Evolutionary conservation across 2,329 filamentous ascomycete genomes (phyloP).

Genomic region (Aureobasidium sp.): DNA sequence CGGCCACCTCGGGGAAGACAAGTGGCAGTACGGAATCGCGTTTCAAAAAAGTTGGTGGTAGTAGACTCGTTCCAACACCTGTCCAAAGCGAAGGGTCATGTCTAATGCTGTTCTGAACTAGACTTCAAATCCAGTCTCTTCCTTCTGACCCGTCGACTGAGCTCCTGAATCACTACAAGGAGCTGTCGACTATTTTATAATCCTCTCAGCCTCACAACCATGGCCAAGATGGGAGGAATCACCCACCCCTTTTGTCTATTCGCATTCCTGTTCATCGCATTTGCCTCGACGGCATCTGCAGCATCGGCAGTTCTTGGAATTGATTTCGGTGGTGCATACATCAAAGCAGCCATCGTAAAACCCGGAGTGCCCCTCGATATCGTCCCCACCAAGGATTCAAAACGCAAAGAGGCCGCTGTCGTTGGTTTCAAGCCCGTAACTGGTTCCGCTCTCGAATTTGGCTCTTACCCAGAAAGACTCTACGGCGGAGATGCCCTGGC

Average conservation of each 20-base stretch:
- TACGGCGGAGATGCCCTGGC: slow-evolving; percentile 91
- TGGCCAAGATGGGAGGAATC: slow-evolving; percentile 12
- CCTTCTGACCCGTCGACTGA: not conserved
- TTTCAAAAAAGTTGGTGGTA: slow-evolving; percentile 11
- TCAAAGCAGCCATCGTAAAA: slow-evolving; percentile 94
- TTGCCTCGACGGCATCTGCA: slow-evolving; percentile 51
- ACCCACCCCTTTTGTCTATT: slow-evolving; percentile 22
- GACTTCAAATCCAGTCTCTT: not conserved
- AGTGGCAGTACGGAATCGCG: not conserved
- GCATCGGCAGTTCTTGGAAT: slow-evolving; percentile 79
- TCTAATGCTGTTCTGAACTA: not conserved
- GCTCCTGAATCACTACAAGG: not conserved
- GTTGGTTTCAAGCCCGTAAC: slow-evolving; percentile 87
- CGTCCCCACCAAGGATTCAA: slow-evolving; percentile 93
- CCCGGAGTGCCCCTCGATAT: slow-evolving; percentile 96
- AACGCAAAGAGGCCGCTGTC: slow-evolving; percentile 87
- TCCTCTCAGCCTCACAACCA: slow-evolving; percentile 5
- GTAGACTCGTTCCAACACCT: not conserved
- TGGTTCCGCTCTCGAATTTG: slow-evolving; percentile 41
- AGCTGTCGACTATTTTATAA: not conserved
- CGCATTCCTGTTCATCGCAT: slow-evolving; percentile 47
- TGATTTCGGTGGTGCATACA: slow-evolving; percentile 91
- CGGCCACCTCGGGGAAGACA: slow-evolving; percentile 14
- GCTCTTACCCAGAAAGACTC: slow-evolving; percentile 70
- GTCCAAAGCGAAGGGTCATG: slow-evolving; percentile 6